Conservation (phyloP, 345 rosid species). For the Eucalyptus pauciflora region DNA sequence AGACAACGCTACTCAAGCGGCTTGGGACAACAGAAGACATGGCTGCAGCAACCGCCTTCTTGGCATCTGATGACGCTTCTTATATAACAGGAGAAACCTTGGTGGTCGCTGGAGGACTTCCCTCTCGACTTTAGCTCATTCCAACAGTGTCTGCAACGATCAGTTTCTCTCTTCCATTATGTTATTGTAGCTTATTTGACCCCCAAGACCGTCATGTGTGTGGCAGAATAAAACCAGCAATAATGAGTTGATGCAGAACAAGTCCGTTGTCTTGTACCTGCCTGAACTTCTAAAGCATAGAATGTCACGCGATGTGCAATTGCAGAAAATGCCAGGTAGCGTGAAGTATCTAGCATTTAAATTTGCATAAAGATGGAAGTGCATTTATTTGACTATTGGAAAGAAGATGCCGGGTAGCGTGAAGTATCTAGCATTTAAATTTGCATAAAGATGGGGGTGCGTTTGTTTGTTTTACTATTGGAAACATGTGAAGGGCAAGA, state of each 20-base stretch:
- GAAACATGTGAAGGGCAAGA: neutral
- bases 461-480: neutral
- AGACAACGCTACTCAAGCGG: conserved; percentile 52
- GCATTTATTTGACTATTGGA: neutral
- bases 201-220: neutral
- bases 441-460: neutral
- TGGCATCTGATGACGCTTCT: conserved; percentile 73
- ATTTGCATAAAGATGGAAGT: neutral
- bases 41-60: conserved; percentile 69
- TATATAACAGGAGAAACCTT: conserved; percentile 73
- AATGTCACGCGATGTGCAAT: neutral
- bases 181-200: neutral
- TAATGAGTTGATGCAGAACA: neutral
- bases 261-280: neutral
- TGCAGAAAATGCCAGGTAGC: neutral
- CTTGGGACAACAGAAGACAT: conserved; percentile 68
- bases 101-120: conserved; percentile 75
- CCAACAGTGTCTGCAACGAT: neutral
- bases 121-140: conserved; percentile 50
- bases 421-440: neutral
- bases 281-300: neutral
- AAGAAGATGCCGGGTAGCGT: neutral
- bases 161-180: neutral
- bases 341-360: neutral
- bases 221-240: neutral